Conservation (phyloP, 1,284 basidiomycete species). For the Cutaneotrichosporon dermatis region DNA sequence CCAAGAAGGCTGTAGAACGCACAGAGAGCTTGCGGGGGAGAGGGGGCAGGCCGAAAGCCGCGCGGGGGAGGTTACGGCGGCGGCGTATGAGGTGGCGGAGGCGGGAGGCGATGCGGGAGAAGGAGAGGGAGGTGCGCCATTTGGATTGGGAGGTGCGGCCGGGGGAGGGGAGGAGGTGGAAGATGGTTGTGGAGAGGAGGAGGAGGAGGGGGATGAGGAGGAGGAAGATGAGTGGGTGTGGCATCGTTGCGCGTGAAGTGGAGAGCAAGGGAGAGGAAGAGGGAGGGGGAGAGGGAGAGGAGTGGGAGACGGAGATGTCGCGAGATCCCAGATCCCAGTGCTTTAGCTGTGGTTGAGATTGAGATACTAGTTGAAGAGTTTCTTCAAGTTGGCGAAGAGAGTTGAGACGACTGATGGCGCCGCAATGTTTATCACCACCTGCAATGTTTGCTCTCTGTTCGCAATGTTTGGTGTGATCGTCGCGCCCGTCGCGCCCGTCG, state of each 20-base stretch:
- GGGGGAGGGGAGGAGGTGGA: not conserved
- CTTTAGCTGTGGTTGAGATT: too few relatives aligned
- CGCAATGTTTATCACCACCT: too few relatives aligned
- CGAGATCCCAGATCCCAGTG: too few relatives aligned
- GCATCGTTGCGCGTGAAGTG: conserved; percentile 8
- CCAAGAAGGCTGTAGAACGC: conserved; percentile 6
- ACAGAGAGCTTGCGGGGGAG: conserved; percentile 3
- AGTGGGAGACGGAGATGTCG: too few relatives aligned
- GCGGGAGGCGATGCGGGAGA: conserved; percentile 1
- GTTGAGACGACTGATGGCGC: too few relatives aligned
- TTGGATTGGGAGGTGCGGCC: not conserved
- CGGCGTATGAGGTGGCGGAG: conserved; percentile 8
- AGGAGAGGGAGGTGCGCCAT: not conserved
- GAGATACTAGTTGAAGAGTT: too few relatives aligned
- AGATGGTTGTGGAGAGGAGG: not conserved
- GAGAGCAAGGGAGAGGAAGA: conserved; percentile 23
- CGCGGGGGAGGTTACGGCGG: conserved; percentile 28
- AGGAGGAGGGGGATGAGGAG: not conserved
- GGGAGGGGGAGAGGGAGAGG: conserved; percentile 14
- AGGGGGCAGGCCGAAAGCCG: conserved; percentile 42
- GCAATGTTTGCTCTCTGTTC: too few relatives aligned
- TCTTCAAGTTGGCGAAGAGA: too few relatives aligned
- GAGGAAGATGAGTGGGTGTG: not conserved
- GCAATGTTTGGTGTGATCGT: too few relatives aligned
- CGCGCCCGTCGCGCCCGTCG: too few relatives aligned